Evolutionary conservation across 2,329 filamentous ascomycete species (phyloP).

Genomic region (Trichophyton simii): DNA sequence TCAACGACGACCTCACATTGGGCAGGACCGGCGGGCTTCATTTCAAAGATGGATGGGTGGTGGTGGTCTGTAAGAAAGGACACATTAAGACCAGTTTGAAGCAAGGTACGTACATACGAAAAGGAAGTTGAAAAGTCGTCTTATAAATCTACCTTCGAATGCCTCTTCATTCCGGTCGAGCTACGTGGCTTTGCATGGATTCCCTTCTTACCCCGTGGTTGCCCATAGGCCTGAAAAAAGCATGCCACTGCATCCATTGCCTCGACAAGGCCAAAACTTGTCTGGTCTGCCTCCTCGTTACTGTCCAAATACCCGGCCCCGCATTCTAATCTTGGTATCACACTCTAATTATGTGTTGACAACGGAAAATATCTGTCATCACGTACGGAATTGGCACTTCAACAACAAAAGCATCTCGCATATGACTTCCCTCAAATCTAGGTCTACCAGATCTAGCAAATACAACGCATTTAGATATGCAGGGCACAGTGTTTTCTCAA

Average conservation of each 20-base stretch:
- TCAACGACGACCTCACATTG: not conserved
- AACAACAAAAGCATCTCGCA: not conserved
- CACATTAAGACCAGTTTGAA: not conserved
- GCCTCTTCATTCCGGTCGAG: not conserved
- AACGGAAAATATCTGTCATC: not conserved
- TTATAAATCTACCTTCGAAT: not conserved
- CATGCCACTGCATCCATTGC: not conserved
- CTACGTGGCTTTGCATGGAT: not conserved
- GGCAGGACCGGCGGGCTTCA: not conserved
- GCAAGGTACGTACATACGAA: not conserved
- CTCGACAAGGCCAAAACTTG: not conserved
- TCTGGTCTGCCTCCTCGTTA: not conserved
- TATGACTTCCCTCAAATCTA: not conserved
- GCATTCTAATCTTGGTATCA: no score
- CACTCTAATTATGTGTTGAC: no score
- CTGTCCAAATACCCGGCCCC: not conserved
- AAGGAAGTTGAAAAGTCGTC: not conserved
- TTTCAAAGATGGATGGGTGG: not conserved
- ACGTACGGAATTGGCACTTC: not conserved
- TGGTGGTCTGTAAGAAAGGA: not conserved
- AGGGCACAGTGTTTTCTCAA: no score
- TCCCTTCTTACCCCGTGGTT: not conserved
- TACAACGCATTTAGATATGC: not conserved
- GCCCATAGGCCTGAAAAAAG: not conserved
- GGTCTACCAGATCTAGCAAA: not conserved